Conservation (phyloP, 2,329 filamentous ascomycete genomes). For the Fusarium sp. region DNA sequence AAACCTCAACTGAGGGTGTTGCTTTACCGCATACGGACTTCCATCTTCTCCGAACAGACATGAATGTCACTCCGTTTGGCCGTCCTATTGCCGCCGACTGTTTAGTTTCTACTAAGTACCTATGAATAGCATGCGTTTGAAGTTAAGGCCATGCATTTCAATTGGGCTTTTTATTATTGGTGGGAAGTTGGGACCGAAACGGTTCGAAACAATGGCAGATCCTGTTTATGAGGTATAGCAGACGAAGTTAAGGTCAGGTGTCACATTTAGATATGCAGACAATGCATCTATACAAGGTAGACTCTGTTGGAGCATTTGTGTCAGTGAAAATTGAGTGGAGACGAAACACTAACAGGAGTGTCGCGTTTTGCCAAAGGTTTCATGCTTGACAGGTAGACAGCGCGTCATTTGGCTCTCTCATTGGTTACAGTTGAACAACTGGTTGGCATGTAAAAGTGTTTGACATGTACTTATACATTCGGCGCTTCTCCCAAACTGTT, state of each 20-base stretch:
- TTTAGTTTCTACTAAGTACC: constrained; percentile 11
- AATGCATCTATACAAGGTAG: fast-evolving
- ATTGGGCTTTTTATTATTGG: fast-evolving
- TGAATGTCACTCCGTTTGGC: neutral
- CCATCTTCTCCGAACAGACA: neutral
- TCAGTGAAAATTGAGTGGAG: neutral
- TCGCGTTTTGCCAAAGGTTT: neutral
- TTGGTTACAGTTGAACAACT: neutral
- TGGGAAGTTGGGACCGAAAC: neutral
- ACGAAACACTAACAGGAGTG: neutral
- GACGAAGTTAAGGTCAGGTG: neutral
- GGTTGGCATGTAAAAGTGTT: neutral
- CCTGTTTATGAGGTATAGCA: neutral
- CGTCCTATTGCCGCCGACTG: constrained; percentile 1
- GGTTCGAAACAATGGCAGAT: neutral
- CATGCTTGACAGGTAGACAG: neutral
- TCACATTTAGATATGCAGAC: neutral
- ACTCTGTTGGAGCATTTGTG: fast-evolving
- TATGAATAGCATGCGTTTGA: constrained; percentile 8
- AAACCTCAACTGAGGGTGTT: neutral
- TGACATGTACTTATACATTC: neutral
- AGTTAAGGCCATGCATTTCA: neutral
- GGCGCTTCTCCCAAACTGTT: neutral
- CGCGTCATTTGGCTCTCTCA: neutral
- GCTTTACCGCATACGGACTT: neutral